phyloP scores from a whole-genome alignment of 2,329 filamentous ascomycete genomes.

The Ceratocystis diversiconidia region DNA sequence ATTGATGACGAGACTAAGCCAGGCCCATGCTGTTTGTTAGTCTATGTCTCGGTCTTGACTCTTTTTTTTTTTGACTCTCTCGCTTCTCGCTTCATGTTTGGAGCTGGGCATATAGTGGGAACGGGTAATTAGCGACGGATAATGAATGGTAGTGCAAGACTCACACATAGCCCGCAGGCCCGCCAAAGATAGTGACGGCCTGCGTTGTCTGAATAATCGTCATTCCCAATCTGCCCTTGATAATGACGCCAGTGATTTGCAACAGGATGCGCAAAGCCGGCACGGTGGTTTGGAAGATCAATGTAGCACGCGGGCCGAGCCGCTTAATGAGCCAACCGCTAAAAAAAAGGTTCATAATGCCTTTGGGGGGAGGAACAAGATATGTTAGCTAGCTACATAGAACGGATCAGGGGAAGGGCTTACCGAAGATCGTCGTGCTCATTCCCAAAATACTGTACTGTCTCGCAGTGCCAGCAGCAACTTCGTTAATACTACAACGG shows the following conservation, averaged over 20 bases:
- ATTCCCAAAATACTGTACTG: conserved; percentile 52
- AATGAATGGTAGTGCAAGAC: conserved; percentile 8
- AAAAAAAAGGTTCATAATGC: conserved; percentile 50
- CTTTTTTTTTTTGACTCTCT: too few species aligned
- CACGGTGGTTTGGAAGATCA: conserved; percentile 49
- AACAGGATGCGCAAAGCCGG: conserved; percentile 48
- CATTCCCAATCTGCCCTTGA: conserved; percentile 49
- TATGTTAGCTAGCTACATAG: background rate
- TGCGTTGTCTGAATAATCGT: conserved; percentile 53
- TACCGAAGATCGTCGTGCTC: conserved; percentile 52
- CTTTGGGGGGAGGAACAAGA: conserved; percentile 15
- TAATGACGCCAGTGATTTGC: conserved; percentile 50
- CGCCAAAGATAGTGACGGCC: conserved; percentile 52
- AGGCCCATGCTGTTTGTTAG: conserved; percentile 1
- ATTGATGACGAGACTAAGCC: conserved; percentile 43
- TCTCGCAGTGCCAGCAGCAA: conserved; percentile 49
- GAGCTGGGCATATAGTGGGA: too few species aligned
- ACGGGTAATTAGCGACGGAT: too few species aligned
- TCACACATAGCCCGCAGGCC: conserved; percentile 51
- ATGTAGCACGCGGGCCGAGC: conserved; percentile 47
- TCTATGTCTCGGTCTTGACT: background rate
- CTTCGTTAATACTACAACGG: conserved; percentile 45
- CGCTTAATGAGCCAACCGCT: conserved; percentile 53
- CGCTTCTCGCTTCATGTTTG: too few species aligned
- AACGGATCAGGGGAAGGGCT: conserved; percentile 6